Conservation (phyloP, 2,329 filamentous ascomycete species). For the Saccharata proteae region DNA sequence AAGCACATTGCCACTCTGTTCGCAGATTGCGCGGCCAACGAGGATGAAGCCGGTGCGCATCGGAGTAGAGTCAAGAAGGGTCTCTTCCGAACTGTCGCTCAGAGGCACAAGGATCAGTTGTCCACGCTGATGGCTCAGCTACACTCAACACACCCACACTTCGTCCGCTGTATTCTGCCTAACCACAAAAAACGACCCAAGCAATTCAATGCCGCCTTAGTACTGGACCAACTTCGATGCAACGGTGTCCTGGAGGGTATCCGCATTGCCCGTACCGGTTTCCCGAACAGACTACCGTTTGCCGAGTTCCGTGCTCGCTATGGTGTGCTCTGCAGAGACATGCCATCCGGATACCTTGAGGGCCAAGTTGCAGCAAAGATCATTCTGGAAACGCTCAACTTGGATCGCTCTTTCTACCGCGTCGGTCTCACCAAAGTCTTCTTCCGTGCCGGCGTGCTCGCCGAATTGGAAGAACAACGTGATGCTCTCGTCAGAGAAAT, state of each 20-base stretch:
- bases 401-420: slow-evolving; percentile 79
- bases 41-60: slow-evolving; percentile 58
- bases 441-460: slow-evolving; percentile 89
- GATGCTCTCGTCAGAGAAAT: slow-evolving; percentile 89
- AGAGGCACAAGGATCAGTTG: slow-evolving; percentile 96
- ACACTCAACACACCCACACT: slow-evolving; percentile 93
- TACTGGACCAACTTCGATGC: slow-evolving; percentile 92
- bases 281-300: slow-evolving; percentile 86
- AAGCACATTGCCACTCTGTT: slow-evolving; percentile 78
- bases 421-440: slow-evolving; percentile 96
- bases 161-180: slow-evolving; percentile 92
- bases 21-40: slow-evolving; percentile 70
- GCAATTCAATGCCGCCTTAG: slow-evolving; percentile 80
- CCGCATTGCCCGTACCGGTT: slow-evolving; percentile 89
- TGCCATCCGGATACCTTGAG: slow-evolving; percentile 84
- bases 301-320: slow-evolving; percentile 91
- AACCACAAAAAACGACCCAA: slow-evolving; percentile 98
- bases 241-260: slow-evolving; percentile 99
- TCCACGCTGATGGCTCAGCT: slow-evolving; percentile 90
- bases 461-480: slow-evolving; percentile 90
- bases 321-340: slow-evolving; percentile 75
- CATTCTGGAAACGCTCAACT: slow-evolving; percentile 78
- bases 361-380: slow-evolving; percentile 73
- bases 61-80: slow-evolving; percentile 88
- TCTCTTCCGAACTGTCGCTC: slow-evolving; percentile 89